Conservation (phyloP, 1,139 yeast species). For the Protomyces inundatus region DNA sequence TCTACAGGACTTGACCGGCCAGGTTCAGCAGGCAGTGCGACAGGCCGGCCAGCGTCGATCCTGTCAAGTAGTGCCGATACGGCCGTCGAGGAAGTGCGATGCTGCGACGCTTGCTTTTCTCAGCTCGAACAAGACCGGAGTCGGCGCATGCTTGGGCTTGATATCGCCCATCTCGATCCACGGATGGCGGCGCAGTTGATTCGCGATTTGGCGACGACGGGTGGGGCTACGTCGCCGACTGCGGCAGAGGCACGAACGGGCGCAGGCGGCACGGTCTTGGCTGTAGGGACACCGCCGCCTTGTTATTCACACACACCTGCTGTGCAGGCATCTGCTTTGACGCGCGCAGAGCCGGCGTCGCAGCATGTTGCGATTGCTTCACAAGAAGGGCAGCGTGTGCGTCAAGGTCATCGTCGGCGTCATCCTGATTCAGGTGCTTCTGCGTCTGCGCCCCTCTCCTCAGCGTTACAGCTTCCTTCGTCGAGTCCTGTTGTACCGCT, state of each 20-base stretch:
- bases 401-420: background rate
- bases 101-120: conserved; percentile 22
- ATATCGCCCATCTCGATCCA: conserved; percentile 8
- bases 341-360: too few species aligned
- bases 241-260: background rate
- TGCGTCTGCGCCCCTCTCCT: background rate
- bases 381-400: background rate
- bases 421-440: background rate
- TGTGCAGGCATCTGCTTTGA: background rate
- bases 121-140: conserved; percentile 20
- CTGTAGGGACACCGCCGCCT: background rate
- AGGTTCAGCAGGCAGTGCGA: background rate
- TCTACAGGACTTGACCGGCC: conserved; percentile 41
- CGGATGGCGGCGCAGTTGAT: conserved; percentile 21
- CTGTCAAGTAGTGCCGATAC: background rate
- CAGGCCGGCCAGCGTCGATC: background rate
- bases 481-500: background rate
- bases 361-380: background rate
- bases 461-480: background rate
- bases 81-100: conserved; percentile 13
- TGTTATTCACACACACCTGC: background rate
- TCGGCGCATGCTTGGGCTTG: conserved; percentile 21
- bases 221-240: conserved; percentile 12
- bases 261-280: background rate
- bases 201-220: conserved; percentile 4